phyloP scores from a whole-genome alignment of 176 grass and related monocot species.

The Ananas comosus region DNA sequence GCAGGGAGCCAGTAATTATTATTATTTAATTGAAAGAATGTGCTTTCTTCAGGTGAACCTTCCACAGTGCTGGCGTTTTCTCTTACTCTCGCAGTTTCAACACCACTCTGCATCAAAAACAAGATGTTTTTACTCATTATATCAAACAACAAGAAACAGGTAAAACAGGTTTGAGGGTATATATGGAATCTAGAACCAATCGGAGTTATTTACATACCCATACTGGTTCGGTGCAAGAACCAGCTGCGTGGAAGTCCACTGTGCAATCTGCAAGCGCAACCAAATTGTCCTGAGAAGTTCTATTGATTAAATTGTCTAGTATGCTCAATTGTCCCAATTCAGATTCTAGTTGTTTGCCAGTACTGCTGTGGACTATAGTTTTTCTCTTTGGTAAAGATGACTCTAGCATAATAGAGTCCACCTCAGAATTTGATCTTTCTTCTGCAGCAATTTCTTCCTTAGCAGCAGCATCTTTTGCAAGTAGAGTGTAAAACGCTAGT shows the following conservation, averaged over 20 bases:
- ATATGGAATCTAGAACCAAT: conserved; percentile 8
- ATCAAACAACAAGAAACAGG: background rate
- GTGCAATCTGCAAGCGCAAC: conserved; percentile 45
- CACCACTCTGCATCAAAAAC: conserved; percentile 31
- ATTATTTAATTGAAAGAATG: conserved; percentile 55
- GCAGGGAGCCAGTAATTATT: conserved; percentile 55
- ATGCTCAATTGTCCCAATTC: conserved; percentile 59
- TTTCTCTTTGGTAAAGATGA: conserved; percentile 39
- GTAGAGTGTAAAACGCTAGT: conserved; percentile 77
- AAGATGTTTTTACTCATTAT: conserved; percentile 17
- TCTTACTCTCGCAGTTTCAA: conserved; percentile 38
- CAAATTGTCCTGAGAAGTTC: conserved; percentile 37
- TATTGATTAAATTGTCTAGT: conserved; percentile 37
- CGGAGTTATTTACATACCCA: conserved; percentile 21
- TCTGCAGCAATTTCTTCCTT: conserved; percentile 42
- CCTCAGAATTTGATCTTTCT: conserved; percentile 30
- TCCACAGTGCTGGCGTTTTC: conserved; percentile 33
- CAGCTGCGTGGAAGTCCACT: conserved; percentile 25
- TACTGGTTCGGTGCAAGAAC: conserved; percentile 23
- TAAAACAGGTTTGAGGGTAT: conserved; percentile 1
- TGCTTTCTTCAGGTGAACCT: conserved; percentile 56
- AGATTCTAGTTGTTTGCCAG: conserved; percentile 38
- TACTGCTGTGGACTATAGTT: conserved; percentile 30
- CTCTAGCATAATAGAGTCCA: conserved; percentile 21
- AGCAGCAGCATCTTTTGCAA: conserved; percentile 57